A percentile compares a stretch with the other conserved stretches of the same genome.
phyloP scores from a whole-genome alignment of 1,284 basidiomycete genomes.

The Trametes versicolor region DNA sequence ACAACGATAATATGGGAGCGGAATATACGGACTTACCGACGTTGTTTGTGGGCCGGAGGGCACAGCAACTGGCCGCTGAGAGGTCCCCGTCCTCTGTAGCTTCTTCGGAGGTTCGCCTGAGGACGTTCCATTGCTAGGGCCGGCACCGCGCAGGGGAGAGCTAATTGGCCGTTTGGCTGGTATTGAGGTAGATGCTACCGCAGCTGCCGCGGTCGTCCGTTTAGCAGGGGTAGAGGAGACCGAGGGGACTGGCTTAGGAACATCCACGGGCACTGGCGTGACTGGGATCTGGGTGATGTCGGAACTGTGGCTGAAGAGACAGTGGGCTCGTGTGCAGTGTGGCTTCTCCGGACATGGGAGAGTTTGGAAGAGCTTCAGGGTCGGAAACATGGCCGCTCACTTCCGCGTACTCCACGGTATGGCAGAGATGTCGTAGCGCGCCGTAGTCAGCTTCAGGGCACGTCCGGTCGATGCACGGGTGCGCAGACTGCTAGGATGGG shows the following conservation, averaged over 20 bases:
- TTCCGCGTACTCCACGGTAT: not conserved
- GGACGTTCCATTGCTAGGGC: conserved; percentile 32
- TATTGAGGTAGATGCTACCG: conserved; percentile 30
- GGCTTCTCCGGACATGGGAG: conserved; percentile 69
- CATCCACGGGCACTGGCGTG: conserved; percentile 52
- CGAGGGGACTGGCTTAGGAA: conserved; percentile 38
- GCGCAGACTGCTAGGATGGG: not conserved
- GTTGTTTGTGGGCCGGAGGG: conserved; percentile 51
- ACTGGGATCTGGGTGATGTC: conserved; percentile 49
- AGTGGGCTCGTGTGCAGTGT: conserved; percentile 60
- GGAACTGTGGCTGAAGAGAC: conserved; percentile 70
- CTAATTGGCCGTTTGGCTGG: conserved; percentile 47
- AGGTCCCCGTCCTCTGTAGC: conserved; percentile 59
- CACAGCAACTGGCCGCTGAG: conserved; percentile 51
- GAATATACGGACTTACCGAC: conserved; percentile 43
- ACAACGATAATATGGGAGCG: not conserved
- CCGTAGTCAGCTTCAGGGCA: not conserved
- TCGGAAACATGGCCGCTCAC: conserved; percentile 69
- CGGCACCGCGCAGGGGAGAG: conserved; percentile 29
- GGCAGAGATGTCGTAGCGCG: not conserved
- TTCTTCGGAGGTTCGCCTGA: conserved; percentile 65
- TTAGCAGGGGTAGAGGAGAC: conserved; percentile 20
- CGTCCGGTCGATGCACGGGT: not conserved
- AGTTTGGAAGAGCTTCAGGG: conserved; percentile 63
- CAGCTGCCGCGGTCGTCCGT: conserved; percentile 22